Conservation (phyloP, 176 grass and related monocot genomes). For the Ananas comosus region DNA sequence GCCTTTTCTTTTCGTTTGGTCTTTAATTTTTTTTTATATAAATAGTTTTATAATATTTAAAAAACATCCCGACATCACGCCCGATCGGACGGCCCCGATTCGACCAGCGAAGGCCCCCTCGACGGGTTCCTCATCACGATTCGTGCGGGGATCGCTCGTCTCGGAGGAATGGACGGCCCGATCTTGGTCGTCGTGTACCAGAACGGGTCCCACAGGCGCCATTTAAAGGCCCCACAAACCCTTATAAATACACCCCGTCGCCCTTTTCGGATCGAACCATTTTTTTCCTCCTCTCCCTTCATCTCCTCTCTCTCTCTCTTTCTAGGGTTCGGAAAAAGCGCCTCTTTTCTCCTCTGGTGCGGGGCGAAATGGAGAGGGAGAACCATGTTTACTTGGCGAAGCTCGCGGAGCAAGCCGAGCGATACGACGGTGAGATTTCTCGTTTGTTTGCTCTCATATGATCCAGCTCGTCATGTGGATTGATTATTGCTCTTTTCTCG, state of each 20-base stretch:
- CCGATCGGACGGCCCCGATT: background rate
- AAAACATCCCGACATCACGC: background rate
- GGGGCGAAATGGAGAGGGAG: conserved; percentile 26
- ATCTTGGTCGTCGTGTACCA: background rate
- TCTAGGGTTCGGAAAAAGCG: background rate
- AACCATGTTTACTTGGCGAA: conserved; percentile 25
- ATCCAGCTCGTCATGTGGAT: background rate
- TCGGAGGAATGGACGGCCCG: background rate
- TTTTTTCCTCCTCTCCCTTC: background rate
- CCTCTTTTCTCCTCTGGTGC: background rate
- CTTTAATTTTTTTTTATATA: background rate
- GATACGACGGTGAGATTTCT: conserved; percentile 25
- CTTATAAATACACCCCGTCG: background rate
- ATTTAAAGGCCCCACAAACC: background rate
- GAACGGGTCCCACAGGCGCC: background rate
- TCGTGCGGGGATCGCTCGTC: conserved; percentile 1
- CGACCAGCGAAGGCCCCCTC: background rate
- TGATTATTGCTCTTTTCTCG: background rate
- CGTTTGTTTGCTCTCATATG: background rate
- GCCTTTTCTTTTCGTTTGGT: background rate
- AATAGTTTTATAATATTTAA: background rate
- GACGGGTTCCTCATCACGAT: conserved; percentile 3
- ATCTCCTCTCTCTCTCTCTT: background rate
- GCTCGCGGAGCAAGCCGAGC: conserved; percentile 31
- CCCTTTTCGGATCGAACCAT: conserved; percentile 30